Evolutionary conservation across 768 basidiomycete species (phyloP).

Genomic region (Lactarius indigo): DNA sequence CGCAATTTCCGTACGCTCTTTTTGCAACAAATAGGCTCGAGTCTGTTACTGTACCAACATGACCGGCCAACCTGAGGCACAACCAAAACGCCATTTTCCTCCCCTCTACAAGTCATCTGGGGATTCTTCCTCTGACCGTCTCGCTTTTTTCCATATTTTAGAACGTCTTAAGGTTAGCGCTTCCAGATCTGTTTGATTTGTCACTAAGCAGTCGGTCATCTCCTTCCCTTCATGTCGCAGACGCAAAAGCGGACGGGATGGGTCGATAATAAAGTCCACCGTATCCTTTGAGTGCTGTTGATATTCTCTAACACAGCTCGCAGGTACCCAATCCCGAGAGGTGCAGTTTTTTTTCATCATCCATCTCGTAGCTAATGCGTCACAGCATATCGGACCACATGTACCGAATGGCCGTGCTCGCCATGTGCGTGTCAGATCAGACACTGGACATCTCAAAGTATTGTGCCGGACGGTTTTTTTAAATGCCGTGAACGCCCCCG

Average conservation of each 20-base stretch:
- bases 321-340: conserved; percentile 85
- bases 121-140: conserved; percentile 57
- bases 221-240: conserved; percentile 38
- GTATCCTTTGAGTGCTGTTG: background rate
- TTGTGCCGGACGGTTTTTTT: conserved; percentile 20
- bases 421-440: conserved; percentile 80
- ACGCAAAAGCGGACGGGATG: conserved; percentile 96
- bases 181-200: background rate
- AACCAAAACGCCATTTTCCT: conserved; percentile 47
- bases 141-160: conserved; percentile 88
- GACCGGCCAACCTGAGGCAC: conserved; percentile 31
- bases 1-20: too few relatives aligned
- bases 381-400: conserved; percentile 83
- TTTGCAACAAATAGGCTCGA: background rate
- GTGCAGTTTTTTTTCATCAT: conserved; percentile 36
- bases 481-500: background rate
- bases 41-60: background rate
- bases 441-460: conserved; percentile 72
- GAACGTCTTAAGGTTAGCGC: conserved; percentile 76
- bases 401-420: conserved; percentile 95
- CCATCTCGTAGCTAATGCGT: background rate
- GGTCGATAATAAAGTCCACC: conserved; percentile 73
- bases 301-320: conserved; percentile 8
- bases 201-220: background rate
- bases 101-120: conserved; percentile 56